A percentile compares a stretch with the other conserved stretches of the same genome.
Evolutionary conservation across 2,329 filamentous ascomycete species (phyloP).

Genomic region (Dactylonectria macrodidyma): DNA sequence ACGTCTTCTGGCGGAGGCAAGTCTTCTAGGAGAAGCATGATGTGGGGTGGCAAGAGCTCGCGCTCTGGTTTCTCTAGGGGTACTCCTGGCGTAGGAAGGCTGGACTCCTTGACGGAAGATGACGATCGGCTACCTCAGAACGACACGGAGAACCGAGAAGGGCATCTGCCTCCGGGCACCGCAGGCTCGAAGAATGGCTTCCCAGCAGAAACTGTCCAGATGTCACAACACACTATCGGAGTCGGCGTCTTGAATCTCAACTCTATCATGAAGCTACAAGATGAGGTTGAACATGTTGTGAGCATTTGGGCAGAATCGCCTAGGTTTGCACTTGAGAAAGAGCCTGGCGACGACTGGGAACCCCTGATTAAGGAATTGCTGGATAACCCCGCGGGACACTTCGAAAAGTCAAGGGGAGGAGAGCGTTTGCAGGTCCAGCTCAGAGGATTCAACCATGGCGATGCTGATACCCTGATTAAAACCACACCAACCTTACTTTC

Average conservation of each 20-base stretch:
- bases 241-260: slow-evolving; percentile 85
- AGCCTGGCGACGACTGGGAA: slow-evolving; percentile 78
- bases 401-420: slow-evolving; percentile 79
- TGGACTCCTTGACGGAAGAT: slow-evolving; percentile 71
- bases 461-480: slow-evolving; percentile 86
- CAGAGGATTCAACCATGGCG: slow-evolving; percentile 81
- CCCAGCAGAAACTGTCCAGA: slow-evolving; percentile 45
- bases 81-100: slow-evolving; percentile 59
- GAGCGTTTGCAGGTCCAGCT: slow-evolving; percentile 86
- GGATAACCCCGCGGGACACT: slow-evolving; percentile 80
- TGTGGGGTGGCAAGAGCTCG: slow-evolving; percentile 77
- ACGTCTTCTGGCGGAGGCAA: slow-evolving; percentile 66
- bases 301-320: slow-evolving; percentile 81
- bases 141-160: slow-evolving; percentile 61
- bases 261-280: slow-evolving; percentile 77
- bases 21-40: slow-evolving; percentile 73
- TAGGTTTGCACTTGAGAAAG: slow-evolving; percentile 68
- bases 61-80: slow-evolving; percentile 69
- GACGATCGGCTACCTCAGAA: slow-evolving; percentile 57
- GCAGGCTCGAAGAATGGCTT: slow-evolving; percentile 63
- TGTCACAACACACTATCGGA: slow-evolving; percentile 74
- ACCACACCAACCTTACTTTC: slow-evolving; percentile 90
- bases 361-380: slow-evolving; percentile 81
- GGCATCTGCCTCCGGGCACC: slow-evolving; percentile 65
- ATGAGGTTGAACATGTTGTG: slow-evolving; percentile 82